These are phyloP conservation scores for Penicillium bovifimosum DNA, from an alignment of 495 filamentous ascomycete species.

Conservation along the genomic window DNA sequence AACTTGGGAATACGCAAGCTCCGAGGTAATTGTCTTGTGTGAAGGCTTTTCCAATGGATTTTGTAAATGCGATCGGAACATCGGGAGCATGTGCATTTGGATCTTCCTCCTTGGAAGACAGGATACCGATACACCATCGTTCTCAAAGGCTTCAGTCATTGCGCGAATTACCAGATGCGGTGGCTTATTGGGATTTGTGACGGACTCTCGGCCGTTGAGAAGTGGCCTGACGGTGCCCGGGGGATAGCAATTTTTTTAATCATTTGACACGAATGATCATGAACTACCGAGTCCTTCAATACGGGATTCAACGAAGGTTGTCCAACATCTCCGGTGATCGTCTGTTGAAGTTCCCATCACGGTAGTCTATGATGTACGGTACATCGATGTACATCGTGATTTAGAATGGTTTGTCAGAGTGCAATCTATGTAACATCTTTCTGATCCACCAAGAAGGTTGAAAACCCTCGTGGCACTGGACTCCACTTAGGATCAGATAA, in stretches of 20 bases:
- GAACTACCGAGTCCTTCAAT: no score
- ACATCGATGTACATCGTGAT: no score
- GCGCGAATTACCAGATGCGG: no score
- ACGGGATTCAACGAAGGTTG: not conserved
- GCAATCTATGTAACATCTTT: not conserved
- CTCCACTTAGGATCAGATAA: conserved; percentile 11
- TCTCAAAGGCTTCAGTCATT: no score
- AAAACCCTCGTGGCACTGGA: not conserved
- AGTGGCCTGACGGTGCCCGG: conserved; percentile 6
- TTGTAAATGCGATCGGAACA: no score
- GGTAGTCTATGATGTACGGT: not conserved
- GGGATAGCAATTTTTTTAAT: not conserved
- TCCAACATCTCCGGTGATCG: not conserved
- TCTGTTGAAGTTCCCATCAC: not conserved
- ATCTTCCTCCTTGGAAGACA: no score
- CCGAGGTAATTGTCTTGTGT: not conserved
- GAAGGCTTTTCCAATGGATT: no score
- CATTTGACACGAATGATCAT: no score
- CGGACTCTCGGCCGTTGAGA: no score
- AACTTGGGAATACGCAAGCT: conserved; percentile 3
- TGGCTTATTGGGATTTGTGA: no score
- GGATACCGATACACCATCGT: no score
- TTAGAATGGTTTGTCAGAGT: not conserved
- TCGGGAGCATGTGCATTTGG: no score
- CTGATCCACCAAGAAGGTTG: not conserved